Evolutionary conservation across 2,329 filamentous ascomycete genomes (phyloP), one percentile per base, ranked within the genome.

Genomic region (Neofusicoccum parvum): DNA sequence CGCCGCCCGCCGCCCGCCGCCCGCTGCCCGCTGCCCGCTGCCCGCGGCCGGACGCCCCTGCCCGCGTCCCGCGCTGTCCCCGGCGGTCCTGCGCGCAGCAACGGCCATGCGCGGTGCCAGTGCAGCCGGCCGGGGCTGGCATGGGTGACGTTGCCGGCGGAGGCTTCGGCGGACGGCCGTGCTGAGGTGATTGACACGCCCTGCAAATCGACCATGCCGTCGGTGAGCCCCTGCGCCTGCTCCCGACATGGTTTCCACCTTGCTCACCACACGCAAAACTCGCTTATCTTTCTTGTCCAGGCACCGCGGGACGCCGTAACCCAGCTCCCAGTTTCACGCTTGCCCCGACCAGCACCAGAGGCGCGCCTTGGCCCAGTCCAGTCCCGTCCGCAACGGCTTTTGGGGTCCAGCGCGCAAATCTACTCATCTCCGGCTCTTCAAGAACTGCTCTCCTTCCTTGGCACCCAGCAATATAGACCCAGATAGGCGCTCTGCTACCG

Each of bases 321-420:
- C 56, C 27, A 48, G 43, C 43, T 45, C 15, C 43, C 56, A 46
- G 56, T 60, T 60, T 60, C 56, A 60, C 56, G 56, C 56, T 48
- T 60, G 56, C 27, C 27, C 27, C 9, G 14, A 39, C 56, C 56
- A 14, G 43, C 41, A 15, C 32, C 15, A 32, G 27, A 32, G 27
- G 27, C 27, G 5, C 27, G 27, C 27, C 27, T 32, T 32, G 27
- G 27, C 27, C 27, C 27, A 32, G 27, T 32, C 27, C 27, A 5
- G 39, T 27, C 36, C 39, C 39, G 23, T 15, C 48, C 48, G 23
- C 27, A 36, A 51, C 50, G 50, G 50, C 32, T 39, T 46, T 7
- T n/a, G 37, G 27, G 15, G 11, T 15, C 41, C 43, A 36, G n/a
- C 17, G 15, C 39, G 14, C 27, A 34, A 14, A 20, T 37, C n/a